Base-by-base conservation (phyloP, 441 rosid species). In the Adansonia grandidieri region DNA sequence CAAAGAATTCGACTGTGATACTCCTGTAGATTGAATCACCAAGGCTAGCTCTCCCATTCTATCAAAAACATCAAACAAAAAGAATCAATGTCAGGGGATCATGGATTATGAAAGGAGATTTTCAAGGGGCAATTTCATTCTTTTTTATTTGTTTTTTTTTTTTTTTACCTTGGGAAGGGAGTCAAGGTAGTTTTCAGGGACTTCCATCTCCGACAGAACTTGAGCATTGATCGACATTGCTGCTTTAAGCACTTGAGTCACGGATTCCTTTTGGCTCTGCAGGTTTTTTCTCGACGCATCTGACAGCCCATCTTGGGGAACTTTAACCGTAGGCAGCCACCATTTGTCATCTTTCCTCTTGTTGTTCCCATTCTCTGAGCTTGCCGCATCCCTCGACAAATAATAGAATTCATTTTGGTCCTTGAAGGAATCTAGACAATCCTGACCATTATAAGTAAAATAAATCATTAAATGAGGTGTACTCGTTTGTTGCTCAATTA, bases 171-270 rank as follows among this genome's bases (percentile, higher is more conserved):
- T 97, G 2, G 99, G 98, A 63, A 95, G 98, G 44, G 97, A 89
- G 77, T 97, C 98, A 4, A 95, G 91, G 88, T 95, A 97, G 88
- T 83, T 91, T 73, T 93, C 98, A 0, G 99, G 99, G 76, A 95
- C 81, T 77, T 86, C 90, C 98, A 97, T 95, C 85, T 95, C 99
- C 1, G 94, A 86, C 14, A 97, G 84, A 77, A 95, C 95, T 85
- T 97, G 97, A 65, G 99, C 92, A 79, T 97, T 97, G 11, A 95
- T 97, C 0, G 97, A 97, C 98, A 97, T 93, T 63, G 99, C 98
- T 50, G 98, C 98, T 81, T 95, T 93, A 47, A 95, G 93, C 9
- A 97, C 99, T 47, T 97, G 99, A 79, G 93, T 95, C 50, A 93
- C 98, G 44, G 89, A 87, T 78, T 97, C 99, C 75, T 93, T 97